phyloP scores from a whole-genome alignment of 2,329 filamentous ascomycete genomes.

The Chaetomium sp. region DNA sequence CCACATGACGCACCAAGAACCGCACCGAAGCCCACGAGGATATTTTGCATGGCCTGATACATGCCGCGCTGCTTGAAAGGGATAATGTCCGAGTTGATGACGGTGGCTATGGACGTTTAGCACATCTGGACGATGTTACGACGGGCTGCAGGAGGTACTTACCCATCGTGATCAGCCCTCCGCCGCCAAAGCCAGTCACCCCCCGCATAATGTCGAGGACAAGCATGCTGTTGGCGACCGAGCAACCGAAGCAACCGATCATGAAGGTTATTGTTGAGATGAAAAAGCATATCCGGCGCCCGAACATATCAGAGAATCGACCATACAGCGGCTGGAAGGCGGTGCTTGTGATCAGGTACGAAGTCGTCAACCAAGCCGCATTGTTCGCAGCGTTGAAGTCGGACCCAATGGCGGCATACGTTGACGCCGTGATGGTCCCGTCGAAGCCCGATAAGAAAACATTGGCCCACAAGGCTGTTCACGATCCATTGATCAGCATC shows the following conservation, averaged over 20 bases:
- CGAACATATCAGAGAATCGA: constrained; percentile 63
- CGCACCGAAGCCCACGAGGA: constrained; percentile 54
- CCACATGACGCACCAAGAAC: constrained; percentile 59
- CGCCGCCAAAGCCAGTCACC: constrained; percentile 62
- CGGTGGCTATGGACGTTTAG: constrained; percentile 34
- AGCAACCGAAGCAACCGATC: constrained; percentile 59
- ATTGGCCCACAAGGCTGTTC: constrained; percentile 34
- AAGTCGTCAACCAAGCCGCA: constrained; percentile 68
- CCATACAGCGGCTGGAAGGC: constrained; percentile 68
- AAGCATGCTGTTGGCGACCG: constrained; percentile 50
- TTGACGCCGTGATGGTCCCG: constrained; percentile 66
- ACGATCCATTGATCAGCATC: not conserved
- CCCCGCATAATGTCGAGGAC: constrained; percentile 59
- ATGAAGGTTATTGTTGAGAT: constrained; percentile 57
- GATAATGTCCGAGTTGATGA: constrained; percentile 60
- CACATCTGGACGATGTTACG: constrained; percentile 6
- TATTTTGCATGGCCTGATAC: constrained; percentile 57
- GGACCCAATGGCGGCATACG: constrained; percentile 68
- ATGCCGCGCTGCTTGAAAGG: constrained; percentile 49
- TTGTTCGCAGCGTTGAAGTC: constrained; percentile 65
- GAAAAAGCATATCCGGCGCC: constrained; percentile 57
- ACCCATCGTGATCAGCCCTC: constrained; percentile 65
- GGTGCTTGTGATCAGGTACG: constrained; percentile 64
- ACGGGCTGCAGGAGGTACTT: constrained; percentile 19
- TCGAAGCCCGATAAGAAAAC: constrained; percentile 64